Conservation (phyloP, 805 yeast genomes). For the Saccharomycopsis capsularis region DNA sequence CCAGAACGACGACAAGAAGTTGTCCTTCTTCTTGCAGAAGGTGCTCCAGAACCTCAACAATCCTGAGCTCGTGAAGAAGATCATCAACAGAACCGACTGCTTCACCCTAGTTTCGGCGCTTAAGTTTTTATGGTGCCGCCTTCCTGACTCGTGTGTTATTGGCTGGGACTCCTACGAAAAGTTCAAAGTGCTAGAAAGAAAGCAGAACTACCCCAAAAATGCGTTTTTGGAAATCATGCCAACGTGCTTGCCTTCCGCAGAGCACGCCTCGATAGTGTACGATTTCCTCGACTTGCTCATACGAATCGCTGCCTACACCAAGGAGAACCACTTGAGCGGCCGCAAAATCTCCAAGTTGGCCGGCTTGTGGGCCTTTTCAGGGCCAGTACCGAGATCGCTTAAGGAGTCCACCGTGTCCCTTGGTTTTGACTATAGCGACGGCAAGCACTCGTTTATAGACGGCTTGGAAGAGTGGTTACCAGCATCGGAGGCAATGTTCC, state of each 20-base stretch:
- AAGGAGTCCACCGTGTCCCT: conserved; percentile 16
- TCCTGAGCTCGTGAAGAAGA: conserved; percentile 29
- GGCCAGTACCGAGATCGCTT: conserved; percentile 25
- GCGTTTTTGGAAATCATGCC: conserved; percentile 83
- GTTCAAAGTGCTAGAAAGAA: conserved; percentile 58
- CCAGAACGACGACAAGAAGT: conserved; percentile 51
- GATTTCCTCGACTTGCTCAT: conserved; percentile 61
- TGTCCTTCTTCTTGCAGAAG: conserved; percentile 48
- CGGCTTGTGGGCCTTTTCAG: conserved; percentile 77
- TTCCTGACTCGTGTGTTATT: conserved; percentile 71
- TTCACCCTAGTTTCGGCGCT: conserved; percentile 66
- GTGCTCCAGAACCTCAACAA: conserved; percentile 36
- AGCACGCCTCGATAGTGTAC: conserved; percentile 84
- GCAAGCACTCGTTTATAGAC: conserved; percentile 42
- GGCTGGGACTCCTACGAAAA: conserved; percentile 81
- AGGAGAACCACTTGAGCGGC: conserved; percentile 70
- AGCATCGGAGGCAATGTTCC: conserved; percentile 82
- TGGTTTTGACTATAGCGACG: conserved; percentile 12
- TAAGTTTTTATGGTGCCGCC: conserved; percentile 81
- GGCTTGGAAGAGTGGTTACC: conserved; percentile 75
- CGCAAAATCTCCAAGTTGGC: conserved; percentile 75
- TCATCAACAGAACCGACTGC: conserved; percentile 51
- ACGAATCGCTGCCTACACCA: conserved; percentile 70
- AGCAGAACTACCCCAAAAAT: conserved; percentile 57
- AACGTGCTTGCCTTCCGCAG: conserved; percentile 69